These are phyloP conservation scores for Emmonsiellopsis sp. DNA, from an alignment of 2,329 filamentous ascomycete genomes.

Conservation along the genomic window DNA sequence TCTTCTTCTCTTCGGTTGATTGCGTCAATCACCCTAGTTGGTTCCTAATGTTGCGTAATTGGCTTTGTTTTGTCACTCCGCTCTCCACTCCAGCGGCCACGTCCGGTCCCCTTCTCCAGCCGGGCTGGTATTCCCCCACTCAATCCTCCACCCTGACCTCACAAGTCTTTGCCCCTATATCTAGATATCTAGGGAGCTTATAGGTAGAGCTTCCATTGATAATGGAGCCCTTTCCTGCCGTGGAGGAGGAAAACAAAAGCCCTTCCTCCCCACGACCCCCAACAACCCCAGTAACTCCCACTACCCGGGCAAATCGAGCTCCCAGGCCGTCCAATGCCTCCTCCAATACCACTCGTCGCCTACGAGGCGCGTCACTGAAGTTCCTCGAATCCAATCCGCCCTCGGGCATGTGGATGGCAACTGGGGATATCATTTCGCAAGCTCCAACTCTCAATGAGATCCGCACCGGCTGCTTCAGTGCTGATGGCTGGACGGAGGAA, in stretches of 20 bases:
- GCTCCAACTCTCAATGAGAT: conserved; percentile 23
- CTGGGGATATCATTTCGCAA: conserved; percentile 21
- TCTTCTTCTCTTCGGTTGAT: not conserved
- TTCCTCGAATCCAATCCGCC: conserved; percentile 24
- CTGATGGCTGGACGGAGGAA: conserved; percentile 22
- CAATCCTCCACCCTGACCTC: not conserved
- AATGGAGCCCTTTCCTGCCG: conserved; percentile 3
- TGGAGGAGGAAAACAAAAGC: not conserved
- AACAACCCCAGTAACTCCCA: not conserved
- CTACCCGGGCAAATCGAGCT: not conserved
- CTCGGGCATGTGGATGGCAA: conserved; percentile 24
- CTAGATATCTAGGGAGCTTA: not conserved
- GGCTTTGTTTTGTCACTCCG: not conserved
- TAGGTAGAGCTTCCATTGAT: not conserved
- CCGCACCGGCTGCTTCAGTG: conserved; percentile 19
- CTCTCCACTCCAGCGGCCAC: too few species aligned
- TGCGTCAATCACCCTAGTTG: not conserved
- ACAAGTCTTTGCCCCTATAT: too few species aligned
- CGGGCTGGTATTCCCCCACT: not conserved
- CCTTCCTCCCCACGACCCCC: not conserved
- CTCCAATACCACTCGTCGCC: not conserved
- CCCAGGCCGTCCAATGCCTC: not conserved
- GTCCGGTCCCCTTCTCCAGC: not conserved
- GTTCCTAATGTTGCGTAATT: not conserved
- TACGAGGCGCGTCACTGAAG: conserved; percentile 5